These are phyloP conservation scores for Cubamyces sp. DNA, from an alignment of 768 basidiomycete genomes.

Conservation along the genomic window DNA sequence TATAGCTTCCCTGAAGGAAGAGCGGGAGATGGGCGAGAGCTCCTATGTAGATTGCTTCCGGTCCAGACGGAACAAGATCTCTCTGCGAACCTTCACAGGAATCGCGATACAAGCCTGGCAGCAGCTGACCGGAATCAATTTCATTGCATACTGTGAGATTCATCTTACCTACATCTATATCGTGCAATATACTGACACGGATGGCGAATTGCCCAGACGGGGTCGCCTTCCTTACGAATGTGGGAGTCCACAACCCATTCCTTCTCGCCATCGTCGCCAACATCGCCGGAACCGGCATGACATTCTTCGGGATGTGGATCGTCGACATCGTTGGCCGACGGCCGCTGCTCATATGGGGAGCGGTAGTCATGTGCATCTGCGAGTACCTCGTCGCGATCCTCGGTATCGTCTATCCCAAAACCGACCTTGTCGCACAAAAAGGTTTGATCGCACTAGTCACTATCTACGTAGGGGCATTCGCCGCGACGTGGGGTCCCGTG, in stretches of 20 bases:
- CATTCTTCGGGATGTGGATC: constrained; percentile 76
- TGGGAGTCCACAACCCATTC: constrained; percentile 48
- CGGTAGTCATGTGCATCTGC: constrained; percentile 80
- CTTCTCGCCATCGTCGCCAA: constrained; percentile 67
- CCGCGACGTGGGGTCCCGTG: background rate
- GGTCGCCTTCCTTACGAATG: constrained; percentile 49
- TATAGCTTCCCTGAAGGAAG: constrained; percentile 60
- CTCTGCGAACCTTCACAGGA: constrained; percentile 76
- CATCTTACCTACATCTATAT: background rate
- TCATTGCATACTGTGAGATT: constrained; percentile 51
- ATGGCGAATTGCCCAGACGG: constrained; percentile 34
- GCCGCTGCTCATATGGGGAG: constrained; percentile 75
- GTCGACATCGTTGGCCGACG: constrained; percentile 85
- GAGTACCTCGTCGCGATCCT: constrained; percentile 79
- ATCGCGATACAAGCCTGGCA: constrained; percentile 78
- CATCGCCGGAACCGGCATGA: constrained; percentile 77
- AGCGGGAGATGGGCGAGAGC: constrained; percentile 58
- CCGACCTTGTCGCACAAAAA: constrained; percentile 39
- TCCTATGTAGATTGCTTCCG: constrained; percentile 69
- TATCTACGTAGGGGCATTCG: background rate
- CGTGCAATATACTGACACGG: background rate
- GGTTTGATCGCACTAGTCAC: background rate
- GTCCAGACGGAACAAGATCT: constrained; percentile 55
- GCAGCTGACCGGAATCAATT: constrained; percentile 82
- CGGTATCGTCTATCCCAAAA: constrained; percentile 34